These are phyloP conservation scores for Trametes versicolor DNA, from an alignment of 1,284 basidiomycete genomes.

Conservation along the genomic window DNA sequence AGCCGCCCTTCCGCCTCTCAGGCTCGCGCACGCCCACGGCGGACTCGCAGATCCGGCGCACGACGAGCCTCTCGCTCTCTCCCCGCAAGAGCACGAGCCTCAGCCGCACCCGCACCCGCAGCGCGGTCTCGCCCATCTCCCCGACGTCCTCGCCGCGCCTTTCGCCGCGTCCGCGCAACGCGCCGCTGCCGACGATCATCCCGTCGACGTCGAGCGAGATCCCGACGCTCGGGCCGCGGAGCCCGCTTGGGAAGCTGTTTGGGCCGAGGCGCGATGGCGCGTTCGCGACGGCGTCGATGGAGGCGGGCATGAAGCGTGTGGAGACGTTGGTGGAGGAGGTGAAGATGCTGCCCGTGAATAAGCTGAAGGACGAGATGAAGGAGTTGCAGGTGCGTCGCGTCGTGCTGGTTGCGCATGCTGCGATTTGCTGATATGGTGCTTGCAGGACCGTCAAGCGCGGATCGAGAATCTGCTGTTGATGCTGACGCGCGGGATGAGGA, in stretches of 20 bases:
- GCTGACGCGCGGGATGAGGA: constrained; percentile 57
- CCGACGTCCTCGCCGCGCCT: constrained; percentile 32
- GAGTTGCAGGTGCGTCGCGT: constrained; percentile 71
- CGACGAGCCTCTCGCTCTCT: constrained; percentile 32
- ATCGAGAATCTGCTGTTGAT: constrained; percentile 75
- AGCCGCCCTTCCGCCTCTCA: constrained; percentile 8
- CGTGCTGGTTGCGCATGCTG: neutral
- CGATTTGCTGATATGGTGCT: neutral
- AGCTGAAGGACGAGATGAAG: constrained; percentile 80
- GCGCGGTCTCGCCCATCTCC: constrained; percentile 28
- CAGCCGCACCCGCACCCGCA: constrained; percentile 27
- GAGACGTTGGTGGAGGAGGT: constrained; percentile 72
- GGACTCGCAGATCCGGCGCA: constrained; percentile 27
- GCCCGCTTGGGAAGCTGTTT: constrained; percentile 67
- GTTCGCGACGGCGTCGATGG: constrained; percentile 43
- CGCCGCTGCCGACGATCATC: constrained; percentile 40
- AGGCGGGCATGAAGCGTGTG: constrained; percentile 60
- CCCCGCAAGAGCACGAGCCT: constrained; percentile 31
- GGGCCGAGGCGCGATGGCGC: constrained; percentile 33
- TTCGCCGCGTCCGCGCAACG: constrained; percentile 38
- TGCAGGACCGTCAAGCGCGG: constrained; percentile 77
- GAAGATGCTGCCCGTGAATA: constrained; percentile 66
- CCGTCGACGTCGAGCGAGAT: constrained; percentile 45
- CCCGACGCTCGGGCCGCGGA: constrained; percentile 46
- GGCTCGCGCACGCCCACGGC: constrained; percentile 13